A percentile compares a stretch with the other conserved stretches of the same genome.
Conservation (phyloP, 345 rosid species). For the Arabidopsis arenosa region DNA sequence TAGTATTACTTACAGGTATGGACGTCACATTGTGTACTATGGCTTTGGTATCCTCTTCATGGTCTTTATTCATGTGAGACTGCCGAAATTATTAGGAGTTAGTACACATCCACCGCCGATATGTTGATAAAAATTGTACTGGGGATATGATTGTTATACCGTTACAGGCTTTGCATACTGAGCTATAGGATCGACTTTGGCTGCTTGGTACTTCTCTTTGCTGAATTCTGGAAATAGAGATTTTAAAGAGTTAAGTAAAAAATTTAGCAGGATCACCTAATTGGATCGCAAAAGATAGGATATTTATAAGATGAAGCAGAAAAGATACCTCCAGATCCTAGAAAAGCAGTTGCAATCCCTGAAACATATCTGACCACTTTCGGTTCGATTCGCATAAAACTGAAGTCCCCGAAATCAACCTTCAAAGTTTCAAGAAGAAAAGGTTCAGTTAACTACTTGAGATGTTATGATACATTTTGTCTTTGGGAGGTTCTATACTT, state of each 20-base stretch:
- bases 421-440: constrained; percentile 43
- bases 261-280: background rate
- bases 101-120: background rate
- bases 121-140: background rate
- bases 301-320: constrained; percentile 35
- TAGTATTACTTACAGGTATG: constrained; percentile 60
- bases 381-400: constrained; percentile 81
- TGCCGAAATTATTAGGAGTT: constrained; percentile 37
- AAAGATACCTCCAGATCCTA: constrained; percentile 86
- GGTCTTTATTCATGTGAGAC: constrained; percentile 97
- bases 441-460: constrained; percentile 32
- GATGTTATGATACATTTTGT: background rate
- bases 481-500: background rate
- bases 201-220: constrained; percentile 67
- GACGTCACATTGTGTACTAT: constrained; percentile 78
- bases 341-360: constrained; percentile 89
- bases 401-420: constrained; percentile 99
- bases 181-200: constrained; percentile 87
- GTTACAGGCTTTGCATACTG: constrained; percentile 85
- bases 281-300: background rate
- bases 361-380: constrained; percentile 82
- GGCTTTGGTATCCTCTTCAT: constrained; percentile 81
- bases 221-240: constrained; percentile 60
- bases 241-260: background rate
- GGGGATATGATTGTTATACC: constrained; percentile 50